Evolutionary conservation across 1,284 basidiomycete genomes (phyloP).

Genomic region (Moesziomyces globuligerus): DNA sequence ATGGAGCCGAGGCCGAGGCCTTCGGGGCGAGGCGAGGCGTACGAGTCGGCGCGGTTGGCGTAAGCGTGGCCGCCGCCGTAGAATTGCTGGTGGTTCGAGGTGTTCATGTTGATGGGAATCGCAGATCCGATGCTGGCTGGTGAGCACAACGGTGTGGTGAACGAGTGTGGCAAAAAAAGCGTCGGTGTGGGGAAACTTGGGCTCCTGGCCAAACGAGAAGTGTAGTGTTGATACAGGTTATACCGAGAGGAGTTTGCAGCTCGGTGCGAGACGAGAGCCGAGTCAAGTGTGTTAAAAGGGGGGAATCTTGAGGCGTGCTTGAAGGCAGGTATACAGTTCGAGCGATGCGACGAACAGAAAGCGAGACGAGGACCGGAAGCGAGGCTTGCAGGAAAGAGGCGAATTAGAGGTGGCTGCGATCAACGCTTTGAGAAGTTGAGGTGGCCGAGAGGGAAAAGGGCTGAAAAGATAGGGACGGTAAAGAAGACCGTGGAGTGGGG

Average conservation of each 20-base stretch:
- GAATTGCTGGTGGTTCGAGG: conserved; percentile 25
- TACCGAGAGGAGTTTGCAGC: conserved; percentile 12
- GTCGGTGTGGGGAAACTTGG: conserved; percentile 3
- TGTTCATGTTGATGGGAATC: conserved; percentile 21
- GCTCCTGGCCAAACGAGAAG: conserved; percentile 15
- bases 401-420: conserved; percentile 10
- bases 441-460: not conserved
- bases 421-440: conserved; percentile 11
- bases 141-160: not conserved
- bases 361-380: not conserved
- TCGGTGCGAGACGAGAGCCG: not conserved
- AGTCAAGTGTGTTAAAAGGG: not conserved
- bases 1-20: conserved; percentile 49
- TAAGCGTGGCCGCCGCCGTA: conserved; percentile 29
- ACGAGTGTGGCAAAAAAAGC: not conserved
- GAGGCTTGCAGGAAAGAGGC: too few relatives aligned
- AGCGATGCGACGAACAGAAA: not conserved
- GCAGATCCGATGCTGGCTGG: not conserved
- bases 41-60: conserved; percentile 45
- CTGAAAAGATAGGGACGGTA: too few relatives aligned
- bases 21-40: conserved; percentile 53
- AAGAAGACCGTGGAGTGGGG: too few relatives aligned
- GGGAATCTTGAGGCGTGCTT: conserved; percentile 28
- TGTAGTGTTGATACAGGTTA: conserved; percentile 18
- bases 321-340: conserved; percentile 33